Base-by-base conservation (phyloP, 2,329 filamentous ascomycete genomes). In the Botrytis medusae region DNA sequence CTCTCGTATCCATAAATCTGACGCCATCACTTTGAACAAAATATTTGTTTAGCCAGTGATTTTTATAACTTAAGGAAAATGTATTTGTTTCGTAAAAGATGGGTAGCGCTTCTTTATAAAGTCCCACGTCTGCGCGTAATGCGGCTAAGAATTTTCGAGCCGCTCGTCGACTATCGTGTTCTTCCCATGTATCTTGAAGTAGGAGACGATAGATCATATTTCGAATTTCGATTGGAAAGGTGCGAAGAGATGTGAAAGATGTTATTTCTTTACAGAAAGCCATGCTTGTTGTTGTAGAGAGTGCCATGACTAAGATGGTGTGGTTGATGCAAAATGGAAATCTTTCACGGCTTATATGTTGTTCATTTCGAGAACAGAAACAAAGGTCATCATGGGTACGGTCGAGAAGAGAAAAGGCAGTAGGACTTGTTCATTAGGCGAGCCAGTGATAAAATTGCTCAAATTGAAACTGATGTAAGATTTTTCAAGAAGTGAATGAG, bases 71-170 rank as follows among this genome's bases (percentile, higher is more conserved):
- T 10, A 72, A 44, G 6, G 6, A 65, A 34, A 72, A 72, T 4
- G 60, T 72, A 10, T 65, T 72, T 9, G 34, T 34, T 10, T 46
- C 22, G 8, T 65, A 72, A n/a, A 72, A 72, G 2, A 72, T n/a
- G 34, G 12, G 1, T 14, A 72, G n/a, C 44, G 69, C 69, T 59
- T 72, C 69, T 14, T 54, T 18, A n/a, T 72, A 65, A 2, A 72
- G 46, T 16, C 20, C 16, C 29, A 44, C 34, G 44, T 72, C 69
- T 6, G 34, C 16, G 7, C 60, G 32, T 32, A 65, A 57, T 65
- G 69, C 69, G 22, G 60, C n/a, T 22, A 72, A 34, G 46, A 67
- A n/a, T 25, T 12, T 29, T 20, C 16, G n/a, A 59, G 44, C 44
- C 22, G 9, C 6, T 5, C 8, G 18, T 61, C 62, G 37, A 14